Evolutionary conservation across 2,329 filamentous ascomycete species (phyloP), one percentile per base, ranked within the genome.

Genomic region (Orbilia ellipsospora): DNA sequence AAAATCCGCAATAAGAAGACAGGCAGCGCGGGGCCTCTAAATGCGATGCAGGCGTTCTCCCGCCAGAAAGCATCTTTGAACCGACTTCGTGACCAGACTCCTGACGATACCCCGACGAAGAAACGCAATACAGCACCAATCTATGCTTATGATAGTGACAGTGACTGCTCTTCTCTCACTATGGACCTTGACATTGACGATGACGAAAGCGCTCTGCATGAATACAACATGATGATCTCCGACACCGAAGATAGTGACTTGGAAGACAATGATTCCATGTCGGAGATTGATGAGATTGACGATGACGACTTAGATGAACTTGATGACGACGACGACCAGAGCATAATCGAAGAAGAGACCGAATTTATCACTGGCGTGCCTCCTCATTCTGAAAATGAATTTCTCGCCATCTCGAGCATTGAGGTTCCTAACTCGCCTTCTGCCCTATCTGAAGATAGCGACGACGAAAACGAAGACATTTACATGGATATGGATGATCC

Each of bases 1-100:
- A 62, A 62, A 54, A 67, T 72, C 23, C 72, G 65, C 59, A 76
- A 76, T 76, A 72, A 77, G 67, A 77, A 77, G 73, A 70, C 73
- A 66, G 62, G 55, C 56, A 75, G 63, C 59, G 73, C 73, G 67
- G 67, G 67, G 73, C 62, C 65, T 55, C 50, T 64, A 6, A 63
- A 16, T 18, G 40, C 61, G 62, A 57, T 67, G 55, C 62, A 65
- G 61, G 61, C 73, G 61, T 77, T 72, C 51, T 60, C 73, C 31
- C 65, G 62, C 36, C 60, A 66, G 36, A 72, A 72, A 36, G 50
- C 45, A 50, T 63, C 67, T 18, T 1, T 57, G 23, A 64, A 59
- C 42, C 50, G 67, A 20, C 18, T 63, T 44, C 67, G 57, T 57
- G 59, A 72, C 26, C 50, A 60, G 31, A 64, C 55, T 16, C 42